Percentiles rank a stretch among this genome's conserved stretches.
Conservation (phyloP, 164 flowering plant genomes). For the Hamamelis virginiana region DNA sequence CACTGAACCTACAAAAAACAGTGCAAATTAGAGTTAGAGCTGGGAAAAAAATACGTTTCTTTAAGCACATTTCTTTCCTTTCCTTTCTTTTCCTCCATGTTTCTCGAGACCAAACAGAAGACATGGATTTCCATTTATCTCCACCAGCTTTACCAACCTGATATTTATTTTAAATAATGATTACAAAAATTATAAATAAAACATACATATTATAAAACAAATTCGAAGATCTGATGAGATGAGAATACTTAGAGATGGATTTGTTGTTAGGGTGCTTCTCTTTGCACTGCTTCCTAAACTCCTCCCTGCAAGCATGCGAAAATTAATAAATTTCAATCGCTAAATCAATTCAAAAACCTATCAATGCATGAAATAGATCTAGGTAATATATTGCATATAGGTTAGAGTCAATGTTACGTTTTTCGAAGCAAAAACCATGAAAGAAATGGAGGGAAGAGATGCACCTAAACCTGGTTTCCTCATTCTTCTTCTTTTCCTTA, state of each 20-base stretch:
- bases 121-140: constrained; percentile 72
- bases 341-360: constrained; percentile 2
- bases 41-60: no score
- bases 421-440: no score
- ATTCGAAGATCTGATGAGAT: constrained; percentile 1
- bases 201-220: not conserved
- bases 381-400: not conserved
- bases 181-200: not conserved
- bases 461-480: no score
- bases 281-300: constrained; percentile 64
- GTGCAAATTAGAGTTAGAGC: no score
- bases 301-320: constrained; percentile 52
- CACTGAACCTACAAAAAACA: no score
- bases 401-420: no score
- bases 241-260: constrained; percentile 58
- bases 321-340: not conserved
- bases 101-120: no score
- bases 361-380: not conserved
- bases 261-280: constrained; percentile 76
- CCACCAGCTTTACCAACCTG: constrained; percentile 94
- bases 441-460: no score
- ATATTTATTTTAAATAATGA: not conserved
- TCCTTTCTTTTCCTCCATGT: no score
- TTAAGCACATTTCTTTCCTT: no score
- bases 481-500: no score